Conservation (phyloP, 2,329 filamentous ascomycete genomes). For the Fusarium sambucinum region DNA sequence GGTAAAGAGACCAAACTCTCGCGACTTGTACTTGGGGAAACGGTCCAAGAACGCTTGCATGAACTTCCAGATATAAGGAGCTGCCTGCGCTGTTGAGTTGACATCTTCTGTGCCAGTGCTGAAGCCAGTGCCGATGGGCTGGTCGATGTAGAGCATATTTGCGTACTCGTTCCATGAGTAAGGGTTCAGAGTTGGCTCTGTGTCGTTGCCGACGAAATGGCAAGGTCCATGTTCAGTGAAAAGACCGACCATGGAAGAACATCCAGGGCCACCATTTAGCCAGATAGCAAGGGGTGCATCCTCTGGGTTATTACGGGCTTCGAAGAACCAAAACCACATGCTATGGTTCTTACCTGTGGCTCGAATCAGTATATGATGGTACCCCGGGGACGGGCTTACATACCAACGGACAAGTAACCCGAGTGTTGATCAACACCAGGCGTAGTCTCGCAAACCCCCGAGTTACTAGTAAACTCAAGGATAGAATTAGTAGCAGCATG, state of each 20-base stretch:
- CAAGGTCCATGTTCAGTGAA: conserved; percentile 83
- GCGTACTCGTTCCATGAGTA: conserved; percentile 73
- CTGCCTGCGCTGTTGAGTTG: conserved; percentile 50
- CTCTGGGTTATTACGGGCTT: conserved; percentile 56
- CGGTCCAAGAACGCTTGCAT: conserved; percentile 71
- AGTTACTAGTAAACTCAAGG: conserved; percentile 46
- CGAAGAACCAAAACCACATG: conserved; percentile 63
- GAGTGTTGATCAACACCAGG: conserved; percentile 73
- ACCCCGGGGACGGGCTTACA: conserved; percentile 33
- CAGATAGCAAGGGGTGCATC: conserved; percentile 67
- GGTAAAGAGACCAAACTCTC: conserved; percentile 67
- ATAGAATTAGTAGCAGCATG: conserved; percentile 38
- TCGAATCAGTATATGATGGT: conserved; percentile 40
- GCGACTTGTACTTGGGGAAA: conserved; percentile 72
- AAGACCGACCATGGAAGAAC: conserved; percentile 56
- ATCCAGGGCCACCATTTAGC: conserved; percentile 56
- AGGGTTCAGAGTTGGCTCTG: conserved; percentile 61
- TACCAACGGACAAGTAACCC: conserved; percentile 71
- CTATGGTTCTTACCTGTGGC: conserved; percentile 43
- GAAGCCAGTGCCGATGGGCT: conserved; percentile 59
- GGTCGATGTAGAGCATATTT: conserved; percentile 78
- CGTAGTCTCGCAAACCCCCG: conserved; percentile 67
- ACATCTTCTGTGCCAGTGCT: conserved; percentile 46
- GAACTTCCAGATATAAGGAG: conserved; percentile 63
- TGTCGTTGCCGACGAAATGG: conserved; percentile 65